phyloP scores from a whole-genome alignment of 768 basidiomycete species.

The Steccherinum ochraceum region DNA sequence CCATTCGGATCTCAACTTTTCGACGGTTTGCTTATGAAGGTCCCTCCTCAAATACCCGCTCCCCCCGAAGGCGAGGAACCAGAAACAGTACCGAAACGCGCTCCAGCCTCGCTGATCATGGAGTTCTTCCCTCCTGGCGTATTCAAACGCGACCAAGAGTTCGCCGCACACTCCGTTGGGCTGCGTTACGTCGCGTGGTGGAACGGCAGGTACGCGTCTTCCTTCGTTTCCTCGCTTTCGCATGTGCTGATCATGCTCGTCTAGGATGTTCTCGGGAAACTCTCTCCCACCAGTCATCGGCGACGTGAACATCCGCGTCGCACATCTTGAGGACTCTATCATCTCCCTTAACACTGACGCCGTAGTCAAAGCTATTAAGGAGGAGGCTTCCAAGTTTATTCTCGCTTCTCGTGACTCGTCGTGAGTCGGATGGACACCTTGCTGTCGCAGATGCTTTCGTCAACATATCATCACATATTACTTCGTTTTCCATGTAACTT shows the following conservation, averaged over 20 bases:
- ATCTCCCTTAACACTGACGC: neutral
- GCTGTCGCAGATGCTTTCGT: neutral
- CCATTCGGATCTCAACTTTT: constrained; percentile 55
- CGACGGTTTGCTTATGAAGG: constrained; percentile 67
- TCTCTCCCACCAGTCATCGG: constrained; percentile 11
- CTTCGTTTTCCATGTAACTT: neutral
- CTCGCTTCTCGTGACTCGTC: neutral
- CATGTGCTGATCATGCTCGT: neutral
- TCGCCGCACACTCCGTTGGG: constrained; percentile 46
- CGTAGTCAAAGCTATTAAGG: neutral
- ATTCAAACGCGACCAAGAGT: constrained; percentile 58
- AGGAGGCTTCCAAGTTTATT: neutral
- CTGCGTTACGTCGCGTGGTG: constrained; percentile 58
- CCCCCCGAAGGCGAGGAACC: neutral
- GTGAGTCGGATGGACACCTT: neutral
- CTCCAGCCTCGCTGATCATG: constrained; percentile 50
- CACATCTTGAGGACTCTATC: neutral
- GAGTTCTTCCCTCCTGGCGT: constrained; percentile 71
- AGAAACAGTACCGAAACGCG: neutral
- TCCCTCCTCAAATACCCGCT: constrained; percentile 28
- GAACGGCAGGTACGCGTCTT: constrained; percentile 26
- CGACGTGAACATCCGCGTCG: constrained; percentile 1
- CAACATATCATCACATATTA: too few species aligned
- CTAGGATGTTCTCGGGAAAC: constrained; percentile 9
- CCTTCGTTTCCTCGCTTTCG: constrained; percentile 3